Evolutionary conservation across 441 rosid species (phyloP), one percentile per base, ranked within the genome.

Genomic region (Capsella rubella): DNA sequence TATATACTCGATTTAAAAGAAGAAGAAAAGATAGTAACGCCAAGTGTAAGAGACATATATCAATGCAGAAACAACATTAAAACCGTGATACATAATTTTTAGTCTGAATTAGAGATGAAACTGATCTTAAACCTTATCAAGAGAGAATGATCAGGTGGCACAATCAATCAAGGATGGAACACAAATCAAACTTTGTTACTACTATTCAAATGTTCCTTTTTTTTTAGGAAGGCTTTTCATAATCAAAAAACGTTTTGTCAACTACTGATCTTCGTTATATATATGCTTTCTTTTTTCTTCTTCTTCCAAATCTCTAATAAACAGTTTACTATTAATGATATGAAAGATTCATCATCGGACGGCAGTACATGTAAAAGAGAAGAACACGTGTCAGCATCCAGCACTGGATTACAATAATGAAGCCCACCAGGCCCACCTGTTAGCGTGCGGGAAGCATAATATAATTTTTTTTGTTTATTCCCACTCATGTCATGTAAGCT

Each of bases 351-450:
- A 64, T 14, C 27, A 64, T 64, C 77, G 50, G 72, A 73, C 58
- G 59, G 77, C 65, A 35, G 27, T 54, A 21, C 10, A 15, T 1
- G 18, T 11, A 25, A 47, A 47, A 59, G 42, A 28, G 53, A 5
- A 12, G 25, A 31, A 28, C 51, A 73, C 77, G 77, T 65, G 72
- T 73, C 66, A 57, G 4, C 58, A 64, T 73, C 77, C 2, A 43
- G 2, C 16, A 42, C 4, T 13, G 42, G 42, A 53, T 14, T 1
- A 43, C 0, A 45, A 21, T 9, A 3, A 3, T 5, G 40, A 46
- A 21, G 25, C 25, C 25, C 25, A 21, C 25, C 0, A 21, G 60
- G 18, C 8, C 76, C 28, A 63, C 35, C n/a, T 63, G 76, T 63
- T 63, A 72, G 63, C 47, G 76, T 72, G 49, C 64, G 42, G 77